Evolutionary conservation across 352 stramenopile genomes (phyloP).

Genomic region (Globisporangium uncinulatum): DNA sequence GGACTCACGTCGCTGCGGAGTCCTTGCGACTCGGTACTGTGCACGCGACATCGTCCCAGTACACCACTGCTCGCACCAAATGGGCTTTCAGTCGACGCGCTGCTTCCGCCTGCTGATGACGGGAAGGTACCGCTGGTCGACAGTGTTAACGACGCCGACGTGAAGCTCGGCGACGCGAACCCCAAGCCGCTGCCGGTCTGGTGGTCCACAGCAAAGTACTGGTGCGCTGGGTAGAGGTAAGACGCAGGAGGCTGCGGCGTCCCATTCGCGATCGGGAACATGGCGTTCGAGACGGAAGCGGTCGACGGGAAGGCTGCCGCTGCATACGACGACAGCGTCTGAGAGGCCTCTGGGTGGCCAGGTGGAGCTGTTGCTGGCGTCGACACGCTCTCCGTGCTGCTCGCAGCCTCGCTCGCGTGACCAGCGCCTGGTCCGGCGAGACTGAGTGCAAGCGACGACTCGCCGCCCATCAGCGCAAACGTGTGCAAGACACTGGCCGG

Average conservation of each 20-base stretch:
- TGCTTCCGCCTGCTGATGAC: neutral
- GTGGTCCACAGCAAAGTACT: constrained; percentile 14
- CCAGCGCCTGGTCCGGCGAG: neutral
- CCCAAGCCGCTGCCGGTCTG: neutral
- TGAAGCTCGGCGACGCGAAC: constrained; percentile 1
- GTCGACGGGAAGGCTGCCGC: constrained; percentile 6
- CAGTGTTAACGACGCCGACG: neutral
- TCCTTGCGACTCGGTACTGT: constrained; percentile 3
- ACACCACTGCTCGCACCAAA: neutral
- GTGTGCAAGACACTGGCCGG: neutral
- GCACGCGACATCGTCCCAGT: constrained; percentile 4
- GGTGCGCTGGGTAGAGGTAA: constrained; percentile 8
- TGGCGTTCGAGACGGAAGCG: neutral
- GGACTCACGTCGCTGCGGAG: neutral
- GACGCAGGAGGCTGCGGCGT: neutral
- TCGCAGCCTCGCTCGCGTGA: neutral
- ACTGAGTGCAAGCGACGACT: neutral
- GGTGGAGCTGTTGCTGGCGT: neutral
- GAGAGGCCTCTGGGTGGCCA: neutral
- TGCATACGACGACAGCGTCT: constrained; percentile 5
- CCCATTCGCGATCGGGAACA: neutral
- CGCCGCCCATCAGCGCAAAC: neutral
- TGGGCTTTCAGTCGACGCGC: neutral
- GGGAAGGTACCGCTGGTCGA: neutral
- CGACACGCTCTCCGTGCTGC: neutral